Percentiles rank a stretch among this genome's conserved stretches.
phyloP scores from a whole-genome alignment of 2,329 filamentous ascomycete genomes.

The Fusarium anguioides region DNA sequence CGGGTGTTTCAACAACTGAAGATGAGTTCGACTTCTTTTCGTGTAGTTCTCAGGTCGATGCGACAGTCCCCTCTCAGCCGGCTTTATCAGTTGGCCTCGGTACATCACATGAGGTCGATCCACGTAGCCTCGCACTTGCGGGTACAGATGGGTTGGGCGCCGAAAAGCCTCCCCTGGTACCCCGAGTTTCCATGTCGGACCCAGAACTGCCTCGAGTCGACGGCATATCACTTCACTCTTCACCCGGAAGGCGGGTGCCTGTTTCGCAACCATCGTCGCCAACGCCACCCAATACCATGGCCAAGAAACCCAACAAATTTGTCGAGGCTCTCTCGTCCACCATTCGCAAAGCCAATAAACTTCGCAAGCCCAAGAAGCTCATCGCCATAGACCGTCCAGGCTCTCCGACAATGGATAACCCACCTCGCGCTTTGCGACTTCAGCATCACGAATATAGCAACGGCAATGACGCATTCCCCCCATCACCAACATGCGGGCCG shows the following conservation, averaged over 20 bases:
- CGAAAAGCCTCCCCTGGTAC: conserved; percentile 41
- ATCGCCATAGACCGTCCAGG: conserved; percentile 40
- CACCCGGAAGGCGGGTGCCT: conserved; percentile 48
- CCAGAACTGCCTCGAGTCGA: conserved; percentile 60
- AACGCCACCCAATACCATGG: conserved; percentile 47
- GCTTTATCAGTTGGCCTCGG: conserved; percentile 18
- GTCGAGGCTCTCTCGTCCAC: conserved; percentile 57
- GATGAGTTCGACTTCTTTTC: conserved; percentile 54
- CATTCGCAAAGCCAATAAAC: conserved; percentile 53
- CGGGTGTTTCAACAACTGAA: conserved; percentile 49
- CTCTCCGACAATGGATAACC: conserved; percentile 50
- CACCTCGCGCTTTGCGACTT: conserved; percentile 50
- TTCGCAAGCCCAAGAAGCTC: conserved; percentile 48
- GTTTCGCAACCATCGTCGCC: conserved; percentile 49
- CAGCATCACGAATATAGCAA: conserved; percentile 41
- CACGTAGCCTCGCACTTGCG: conserved; percentile 44
- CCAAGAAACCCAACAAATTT: conserved; percentile 53
- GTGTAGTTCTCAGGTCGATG: conserved; percentile 48
- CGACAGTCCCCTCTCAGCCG: conserved; percentile 40
- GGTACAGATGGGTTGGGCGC: conserved; percentile 16
- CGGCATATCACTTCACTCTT: conserved; percentile 57
- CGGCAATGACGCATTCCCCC: conserved; percentile 41
- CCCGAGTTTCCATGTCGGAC: conserved; percentile 58
- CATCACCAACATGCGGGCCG: conserved; percentile 45
- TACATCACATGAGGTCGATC: conserved; percentile 46